Percentiles rank a stretch among this genome's conserved stretches.
phyloP scores from a whole-genome alignment of 495 filamentous ascomycete species.

The Annulohypoxylon bovei region DNA sequence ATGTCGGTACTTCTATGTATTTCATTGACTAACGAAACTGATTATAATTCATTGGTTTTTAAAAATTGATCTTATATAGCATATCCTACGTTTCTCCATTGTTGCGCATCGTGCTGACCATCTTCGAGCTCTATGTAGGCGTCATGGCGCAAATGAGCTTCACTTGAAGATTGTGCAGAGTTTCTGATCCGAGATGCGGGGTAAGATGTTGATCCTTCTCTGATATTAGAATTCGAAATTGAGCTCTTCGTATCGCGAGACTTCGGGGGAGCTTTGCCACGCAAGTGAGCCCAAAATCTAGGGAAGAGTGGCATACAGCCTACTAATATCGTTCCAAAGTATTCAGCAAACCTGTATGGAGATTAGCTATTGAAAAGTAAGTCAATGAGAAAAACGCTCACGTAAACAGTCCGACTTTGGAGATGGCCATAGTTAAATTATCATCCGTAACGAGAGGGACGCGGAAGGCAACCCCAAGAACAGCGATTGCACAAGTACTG shows the following conservation, averaged over 20 bases:
- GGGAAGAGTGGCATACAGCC: slow-evolving; percentile 48
- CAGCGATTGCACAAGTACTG: slow-evolving; percentile 45
- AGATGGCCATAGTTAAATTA: slow-evolving; percentile 43
- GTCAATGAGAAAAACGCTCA: slow-evolving; percentile 34
- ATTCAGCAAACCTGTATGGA: slow-evolving; percentile 28
- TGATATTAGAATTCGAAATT: slow-evolving; percentile 7
- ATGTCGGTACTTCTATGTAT: neutral
- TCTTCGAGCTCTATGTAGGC: slow-evolving; percentile 8
- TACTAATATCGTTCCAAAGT: slow-evolving; percentile 46
- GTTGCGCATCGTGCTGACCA: neutral
- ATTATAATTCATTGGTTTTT: neutral
- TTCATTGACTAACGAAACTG: neutral
- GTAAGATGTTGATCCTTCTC: neutral
- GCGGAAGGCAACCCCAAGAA: slow-evolving; percentile 41
- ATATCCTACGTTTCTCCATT: neutral
- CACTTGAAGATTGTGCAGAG: neutral
- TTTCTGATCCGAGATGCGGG: neutral
- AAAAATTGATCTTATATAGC: neutral
- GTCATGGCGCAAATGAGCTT: neutral
- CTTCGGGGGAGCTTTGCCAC: neutral
- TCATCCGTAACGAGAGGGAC: slow-evolving; percentile 39
- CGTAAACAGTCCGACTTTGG: slow-evolving; percentile 49
- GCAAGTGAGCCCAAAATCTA: slow-evolving; percentile 33
- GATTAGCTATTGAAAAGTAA: neutral
- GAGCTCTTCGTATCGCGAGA: slow-evolving; percentile 7